These are phyloP conservation scores for Globisporangium radiosum DNA, from an alignment of 352 stramenopile genomes.

Conservation along the genomic window DNA sequence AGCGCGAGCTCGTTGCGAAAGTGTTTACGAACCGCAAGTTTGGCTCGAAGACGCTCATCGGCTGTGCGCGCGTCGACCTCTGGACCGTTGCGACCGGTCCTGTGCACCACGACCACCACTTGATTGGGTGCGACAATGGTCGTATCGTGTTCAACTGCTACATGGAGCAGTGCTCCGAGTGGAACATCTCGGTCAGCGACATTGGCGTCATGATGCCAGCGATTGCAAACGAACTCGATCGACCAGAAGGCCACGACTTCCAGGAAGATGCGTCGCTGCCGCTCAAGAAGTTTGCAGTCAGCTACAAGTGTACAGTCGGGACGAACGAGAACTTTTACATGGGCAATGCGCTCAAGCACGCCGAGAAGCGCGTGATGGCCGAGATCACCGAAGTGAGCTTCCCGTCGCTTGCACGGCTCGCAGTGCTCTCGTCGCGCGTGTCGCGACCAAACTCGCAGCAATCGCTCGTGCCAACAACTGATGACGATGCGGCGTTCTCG, in stretches of 20 bases:
- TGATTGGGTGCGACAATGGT: constrained; percentile 81
- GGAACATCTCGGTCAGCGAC: constrained; percentile 86
- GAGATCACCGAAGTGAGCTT: constrained; percentile 86
- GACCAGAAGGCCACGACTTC: constrained; percentile 85
- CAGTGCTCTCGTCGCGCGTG: constrained; percentile 76
- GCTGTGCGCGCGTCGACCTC: constrained; percentile 67
- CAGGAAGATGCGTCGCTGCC: constrained; percentile 84
- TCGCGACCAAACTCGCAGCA: constrained; percentile 60
- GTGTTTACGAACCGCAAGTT: constrained; percentile 84
- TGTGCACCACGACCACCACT: constrained; percentile 84
- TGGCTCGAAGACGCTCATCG: constrained; percentile 68
- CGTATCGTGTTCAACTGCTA: constrained; percentile 89
- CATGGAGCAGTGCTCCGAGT: constrained; percentile 88
- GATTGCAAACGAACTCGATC: constrained; percentile 84
- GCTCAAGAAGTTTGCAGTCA: constrained; percentile 85
- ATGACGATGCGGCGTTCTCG: constrained; percentile 24
- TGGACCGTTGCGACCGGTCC: constrained; percentile 79
- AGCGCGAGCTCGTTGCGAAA: constrained; percentile 63
- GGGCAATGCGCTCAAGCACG: constrained; percentile 78
- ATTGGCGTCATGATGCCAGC: constrained; percentile 86
- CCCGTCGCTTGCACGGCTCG: constrained; percentile 74
- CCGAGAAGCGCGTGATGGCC: constrained; percentile 62
- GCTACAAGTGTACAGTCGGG: constrained; percentile 88
- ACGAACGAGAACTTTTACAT: constrained; percentile 86
- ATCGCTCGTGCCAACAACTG: constrained; percentile 23